A percentile compares a stretch with the other conserved stretches of the same genome.
Conservation (phyloP, 495 filamentous ascomycete genomes). For the Talaromyces ruber region DNA sequence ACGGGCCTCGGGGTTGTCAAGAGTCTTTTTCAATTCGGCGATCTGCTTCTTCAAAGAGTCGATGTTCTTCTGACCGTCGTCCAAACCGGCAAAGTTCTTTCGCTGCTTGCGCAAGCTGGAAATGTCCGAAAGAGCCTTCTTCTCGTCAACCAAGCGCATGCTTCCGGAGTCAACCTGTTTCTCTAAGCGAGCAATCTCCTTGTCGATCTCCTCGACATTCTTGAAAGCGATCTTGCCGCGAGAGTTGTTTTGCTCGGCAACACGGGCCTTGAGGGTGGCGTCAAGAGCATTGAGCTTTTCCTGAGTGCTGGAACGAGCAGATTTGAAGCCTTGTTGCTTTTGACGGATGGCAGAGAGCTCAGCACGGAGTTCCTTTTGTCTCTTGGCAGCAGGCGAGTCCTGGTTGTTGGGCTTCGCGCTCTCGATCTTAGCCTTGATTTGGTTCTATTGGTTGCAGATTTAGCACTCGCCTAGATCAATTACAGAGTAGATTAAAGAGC, state of each 20-base stretch:
- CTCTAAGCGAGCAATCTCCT: slow-evolving; percentile 69
- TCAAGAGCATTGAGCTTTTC: slow-evolving; percentile 85
- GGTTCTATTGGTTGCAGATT: slow-evolving; percentile 48
- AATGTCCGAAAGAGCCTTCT: slow-evolving; percentile 79
- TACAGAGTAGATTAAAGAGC: background rate
- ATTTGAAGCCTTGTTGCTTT: slow-evolving; percentile 79
- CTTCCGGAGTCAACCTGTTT: slow-evolving; percentile 74
- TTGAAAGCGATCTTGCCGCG: slow-evolving; percentile 71
- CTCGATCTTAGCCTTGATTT: slow-evolving; percentile 77
- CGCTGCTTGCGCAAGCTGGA: slow-evolving; percentile 75
- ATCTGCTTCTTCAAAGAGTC: slow-evolving; percentile 78
- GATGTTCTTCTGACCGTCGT: slow-evolving; percentile 74
- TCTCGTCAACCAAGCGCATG: slow-evolving; percentile 94
- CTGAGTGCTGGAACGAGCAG: slow-evolving; percentile 58
- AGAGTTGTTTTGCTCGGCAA: slow-evolving; percentile 77
- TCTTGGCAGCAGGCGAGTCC: slow-evolving; percentile 63
- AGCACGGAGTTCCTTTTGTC: slow-evolving; percentile 70
- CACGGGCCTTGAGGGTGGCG: slow-evolving; percentile 67
- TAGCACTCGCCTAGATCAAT: background rate
- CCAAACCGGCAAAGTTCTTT: slow-evolving; percentile 80
- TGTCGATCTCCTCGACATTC: slow-evolving; percentile 78
- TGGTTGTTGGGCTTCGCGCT: slow-evolving; percentile 64
- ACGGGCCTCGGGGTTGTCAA: slow-evolving; percentile 90
- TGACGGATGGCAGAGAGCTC: slow-evolving; percentile 64
- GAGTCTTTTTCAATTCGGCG: slow-evolving; percentile 69